Conservation (phyloP, 2,329 filamentous ascomycete genomes). For the Penicillium sp. region DNA sequence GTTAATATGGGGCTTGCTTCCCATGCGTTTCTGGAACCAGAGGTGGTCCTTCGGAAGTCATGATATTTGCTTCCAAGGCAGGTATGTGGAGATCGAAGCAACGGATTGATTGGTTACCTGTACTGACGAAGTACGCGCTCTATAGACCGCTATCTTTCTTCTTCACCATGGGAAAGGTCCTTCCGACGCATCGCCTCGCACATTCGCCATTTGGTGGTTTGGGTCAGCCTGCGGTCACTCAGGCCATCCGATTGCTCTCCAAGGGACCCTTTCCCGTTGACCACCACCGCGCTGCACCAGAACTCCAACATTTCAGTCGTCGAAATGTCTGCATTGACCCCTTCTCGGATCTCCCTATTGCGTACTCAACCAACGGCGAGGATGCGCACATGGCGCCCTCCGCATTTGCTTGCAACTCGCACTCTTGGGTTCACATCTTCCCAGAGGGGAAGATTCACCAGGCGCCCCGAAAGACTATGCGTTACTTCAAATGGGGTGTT, state of each 20-base stretch:
- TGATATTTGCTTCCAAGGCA: constrained; percentile 90
- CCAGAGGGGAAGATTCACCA: constrained; percentile 95
- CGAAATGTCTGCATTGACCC: constrained; percentile 47
- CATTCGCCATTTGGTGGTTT: constrained; percentile 80
- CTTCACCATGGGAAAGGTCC: constrained; percentile 84
- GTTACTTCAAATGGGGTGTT: constrained; percentile 98
- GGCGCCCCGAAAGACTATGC: constrained; percentile 71
- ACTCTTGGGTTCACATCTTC: constrained; percentile 92
- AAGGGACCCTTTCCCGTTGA: constrained; percentile 56
- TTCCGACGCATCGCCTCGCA: constrained; percentile 79
- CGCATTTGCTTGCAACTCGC: constrained; percentile 64
- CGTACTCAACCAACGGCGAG: constrained; percentile 40
- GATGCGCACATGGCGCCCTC: constrained; percentile 66
- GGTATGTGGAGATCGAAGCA: constrained; percentile 49
- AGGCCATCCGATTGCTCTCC: constrained; percentile 82
- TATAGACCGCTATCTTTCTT: constrained; percentile 67
- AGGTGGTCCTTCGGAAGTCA: constrained; percentile 90
- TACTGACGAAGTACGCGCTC: constrained; percentile 5
- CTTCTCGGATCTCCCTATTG: constrained; percentile 44
- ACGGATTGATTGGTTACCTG: not conserved
- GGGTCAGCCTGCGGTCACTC: constrained; percentile 83
- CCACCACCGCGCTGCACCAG: constrained; percentile 42
- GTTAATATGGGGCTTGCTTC: constrained; percentile 86
- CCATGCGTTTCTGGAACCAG: constrained; percentile 70
- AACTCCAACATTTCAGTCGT: constrained; percentile 38